A percentile compares a stretch with the other conserved stretches of the same genome.
Conservation (phyloP, 164 flowering plant species). For the Litsea cubeba region DNA sequence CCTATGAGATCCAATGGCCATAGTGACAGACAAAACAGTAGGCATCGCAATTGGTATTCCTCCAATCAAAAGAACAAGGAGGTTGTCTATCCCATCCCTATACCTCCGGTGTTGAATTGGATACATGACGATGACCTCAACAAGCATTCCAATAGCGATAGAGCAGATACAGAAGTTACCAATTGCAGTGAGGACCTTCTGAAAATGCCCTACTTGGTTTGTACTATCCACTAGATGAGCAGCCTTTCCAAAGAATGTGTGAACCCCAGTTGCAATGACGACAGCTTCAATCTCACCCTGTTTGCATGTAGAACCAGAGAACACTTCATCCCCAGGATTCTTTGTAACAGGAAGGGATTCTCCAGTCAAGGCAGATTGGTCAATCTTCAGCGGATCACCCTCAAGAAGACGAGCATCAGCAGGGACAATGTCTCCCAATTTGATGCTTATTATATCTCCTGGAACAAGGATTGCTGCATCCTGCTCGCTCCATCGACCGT, state of each 20-base stretch:
- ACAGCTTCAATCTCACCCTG: slow-evolving; percentile 80
- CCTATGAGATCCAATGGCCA: slow-evolving; percentile 85
- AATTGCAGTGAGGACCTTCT: slow-evolving; percentile 71
- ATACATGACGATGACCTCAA: slow-evolving; percentile 70
- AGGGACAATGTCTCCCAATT: slow-evolving; percentile 69
- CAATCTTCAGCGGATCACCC: slow-evolving; percentile 75
- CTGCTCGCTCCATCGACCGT: slow-evolving; percentile 71
- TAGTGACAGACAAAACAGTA: slow-evolving; percentile 74
- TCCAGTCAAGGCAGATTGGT: slow-evolving; percentile 78
- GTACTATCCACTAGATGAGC: slow-evolving; percentile 82
- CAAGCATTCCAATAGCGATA: slow-evolving; percentile 53
- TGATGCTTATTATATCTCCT: slow-evolving; percentile 70
- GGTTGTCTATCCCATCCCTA: slow-evolving; percentile 71
- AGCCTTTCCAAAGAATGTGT: slow-evolving; percentile 80
- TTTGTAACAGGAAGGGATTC: slow-evolving; percentile 77
- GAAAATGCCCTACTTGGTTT: slow-evolving; percentile 76
- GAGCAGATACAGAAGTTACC: slow-evolving; percentile 81
- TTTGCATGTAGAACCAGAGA: slow-evolving; percentile 78
- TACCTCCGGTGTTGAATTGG: slow-evolving; percentile 62
- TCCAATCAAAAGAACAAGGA: slow-evolving; percentile 72
- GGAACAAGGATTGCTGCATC: slow-evolving; percentile 72
- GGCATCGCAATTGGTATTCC: slow-evolving; percentile 89
- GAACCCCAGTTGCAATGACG: slow-evolving; percentile 82
- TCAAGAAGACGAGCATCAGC: slow-evolving; percentile 86
- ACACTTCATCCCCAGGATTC: slow-evolving; percentile 70